A percentile compares a stretch with the other conserved stretches of the same genome.
These are phyloP conservation scores for Exophiala alcalophila DNA, from an alignment of 2,329 filamentous ascomycete genomes.

Conservation along the genomic window DNA sequence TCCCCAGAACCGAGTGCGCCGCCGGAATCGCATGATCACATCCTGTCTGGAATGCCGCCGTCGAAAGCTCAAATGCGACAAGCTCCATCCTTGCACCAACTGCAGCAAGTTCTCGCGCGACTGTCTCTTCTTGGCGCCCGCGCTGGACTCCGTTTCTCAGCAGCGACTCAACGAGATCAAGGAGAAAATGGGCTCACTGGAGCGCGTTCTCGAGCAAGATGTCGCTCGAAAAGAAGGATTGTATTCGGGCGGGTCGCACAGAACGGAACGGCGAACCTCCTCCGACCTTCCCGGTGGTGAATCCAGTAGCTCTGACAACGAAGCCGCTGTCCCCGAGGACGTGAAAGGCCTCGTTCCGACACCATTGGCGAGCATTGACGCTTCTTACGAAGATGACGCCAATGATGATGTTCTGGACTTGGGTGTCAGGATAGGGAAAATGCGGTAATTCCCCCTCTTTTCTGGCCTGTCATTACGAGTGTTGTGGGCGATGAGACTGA, in stretches of 20 bases:
- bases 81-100: slow-evolving; percentile 67
- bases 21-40: slow-evolving; percentile 64
- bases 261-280: slow-evolving; percentile 47
- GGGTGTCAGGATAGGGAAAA: slow-evolving; percentile 67
- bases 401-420: slow-evolving; percentile 69
- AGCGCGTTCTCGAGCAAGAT: slow-evolving; percentile 67
- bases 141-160: slow-evolving; percentile 67
- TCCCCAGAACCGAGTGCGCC: slow-evolving; percentile 43
- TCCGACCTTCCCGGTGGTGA: slow-evolving; percentile 35
- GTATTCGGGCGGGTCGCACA: slow-evolving; percentile 2
- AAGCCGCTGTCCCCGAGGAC: slow-evolving; percentile 48
- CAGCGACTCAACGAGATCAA: slow-evolving; percentile 72
- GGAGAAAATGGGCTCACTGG: slow-evolving; percentile 70
- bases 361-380: slow-evolving; percentile 61
- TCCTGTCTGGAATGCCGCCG: slow-evolving; percentile 70
- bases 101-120: slow-evolving; percentile 51
- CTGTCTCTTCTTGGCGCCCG: slow-evolving; percentile 63
- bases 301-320: slow-evolving; percentile 55
- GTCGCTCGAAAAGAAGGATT: slow-evolving; percentile 45
- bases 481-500: no score
- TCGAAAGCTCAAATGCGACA: slow-evolving; percentile 76
- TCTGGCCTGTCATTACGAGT: no score
- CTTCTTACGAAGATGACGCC: slow-evolving; percentile 63
- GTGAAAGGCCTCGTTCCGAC: slow-evolving; percentile 60
- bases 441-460: slow-evolving; percentile 47